Conservation (phyloP, 371 early-diverging fungal genomes). For the Blyttiomyces sp. region DNA sequence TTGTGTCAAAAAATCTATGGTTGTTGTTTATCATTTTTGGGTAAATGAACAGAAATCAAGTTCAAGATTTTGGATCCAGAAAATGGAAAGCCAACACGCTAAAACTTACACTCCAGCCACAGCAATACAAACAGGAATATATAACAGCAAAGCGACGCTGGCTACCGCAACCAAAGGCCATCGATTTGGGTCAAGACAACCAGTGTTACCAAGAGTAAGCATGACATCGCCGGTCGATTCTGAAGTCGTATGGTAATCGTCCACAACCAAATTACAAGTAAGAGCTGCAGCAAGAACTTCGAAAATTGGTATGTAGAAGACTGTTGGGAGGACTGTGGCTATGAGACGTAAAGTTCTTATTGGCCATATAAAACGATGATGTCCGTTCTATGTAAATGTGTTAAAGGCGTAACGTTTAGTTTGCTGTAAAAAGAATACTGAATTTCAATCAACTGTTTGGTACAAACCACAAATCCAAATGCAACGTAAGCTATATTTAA, state of each 20-base stretch:
- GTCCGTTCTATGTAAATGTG: neutral
- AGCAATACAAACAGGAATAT: constrained; percentile 1
- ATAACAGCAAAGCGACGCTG: neutral
- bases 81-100: too few relatives aligned
- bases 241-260: too few relatives aligned
- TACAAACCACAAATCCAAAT: neutral
- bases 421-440: too few relatives aligned
- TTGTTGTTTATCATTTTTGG: too few relatives aligned
- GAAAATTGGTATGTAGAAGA: constrained; percentile 9
- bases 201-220: neutral
- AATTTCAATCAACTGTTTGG: too few relatives aligned
- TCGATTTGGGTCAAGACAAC: neutral
- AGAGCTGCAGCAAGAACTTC: constrained; percentile 4
- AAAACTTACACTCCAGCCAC: constrained; percentile 11
- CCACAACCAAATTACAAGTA: constrained; percentile 1
- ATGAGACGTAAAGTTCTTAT: constrained; percentile 7
- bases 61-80: too few relatives aligned
- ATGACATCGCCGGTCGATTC: neutral
- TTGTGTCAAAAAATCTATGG: constrained; percentile 11
- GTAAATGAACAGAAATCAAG: too few relatives aligned
- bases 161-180: neutral
- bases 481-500: constrained; percentile 6
- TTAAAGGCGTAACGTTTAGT: too few relatives aligned
- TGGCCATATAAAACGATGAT: constrained; percentile 12
- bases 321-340: constrained; percentile 10